Evolutionary conservation across 2,329 filamentous ascomycete species (phyloP), one percentile per base, ranked within the genome.

Genomic region (Ceratocystis ficicola): DNA sequence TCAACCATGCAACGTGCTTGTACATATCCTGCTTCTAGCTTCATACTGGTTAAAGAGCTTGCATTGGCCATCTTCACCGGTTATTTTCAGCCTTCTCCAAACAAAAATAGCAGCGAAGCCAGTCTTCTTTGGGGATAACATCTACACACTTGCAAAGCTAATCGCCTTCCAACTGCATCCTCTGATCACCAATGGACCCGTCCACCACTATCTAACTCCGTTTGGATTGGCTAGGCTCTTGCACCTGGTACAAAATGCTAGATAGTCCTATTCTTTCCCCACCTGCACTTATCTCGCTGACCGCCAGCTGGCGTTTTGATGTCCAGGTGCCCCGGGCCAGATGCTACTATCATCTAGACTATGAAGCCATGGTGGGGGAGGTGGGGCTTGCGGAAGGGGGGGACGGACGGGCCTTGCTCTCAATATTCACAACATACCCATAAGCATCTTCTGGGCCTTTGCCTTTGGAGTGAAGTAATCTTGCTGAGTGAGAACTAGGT

Each of bases 51-150:
- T 52, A 15, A n/a, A 52, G 20, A 1, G 20, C 20, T 52, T 52
- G 48, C 48, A 25, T 52, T 22, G 48, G 15, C 48, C 48, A 52
- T n/a, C 28, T 32, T 25, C 12, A 8, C 20, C 30, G 22, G 55
- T 2, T 7, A 8, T 52, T 25, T 59, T 36, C 17, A 36, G 17
- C 6, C 28, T 17, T 36, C 48, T n/a, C n/a, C 28, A 20, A 10
- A 59, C 55, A 5, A 59, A 59, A 59, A 32, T 59, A 59, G 55
- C 30, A 59, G 55, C 10, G 3, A 36, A n/a, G 5, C 55, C 55
- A 59, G 55, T 59, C 55, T 59, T 5, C 17, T 59, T 59, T 59
- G 25, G 25, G 55, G 28, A 59, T 59, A 59, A 30, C 30, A 59
- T 41, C 10, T 41, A 41, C 36, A 41, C 10, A 17, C 15, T 17